These are phyloP conservation scores for Sclerotinia glacialis DNA, from an alignment of 2,329 filamentous ascomycete genomes.

Conservation along the genomic window DNA sequence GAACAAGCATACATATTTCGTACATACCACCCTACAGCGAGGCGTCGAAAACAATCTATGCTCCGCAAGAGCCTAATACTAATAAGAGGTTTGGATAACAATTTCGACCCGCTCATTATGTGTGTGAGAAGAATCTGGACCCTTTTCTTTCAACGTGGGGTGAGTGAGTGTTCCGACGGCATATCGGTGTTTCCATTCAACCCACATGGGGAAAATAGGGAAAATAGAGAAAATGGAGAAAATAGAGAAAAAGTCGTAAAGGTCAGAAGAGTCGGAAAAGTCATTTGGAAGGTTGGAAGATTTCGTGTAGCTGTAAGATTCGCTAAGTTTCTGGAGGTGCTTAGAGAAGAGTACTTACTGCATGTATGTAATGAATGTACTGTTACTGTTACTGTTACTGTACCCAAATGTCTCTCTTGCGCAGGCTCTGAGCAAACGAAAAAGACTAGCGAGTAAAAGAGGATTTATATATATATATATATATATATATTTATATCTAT, in stretches of 20 bases:
- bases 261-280: background rate
- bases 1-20: constrained; percentile 8
- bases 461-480: no score
- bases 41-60: background rate
- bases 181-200: background rate
- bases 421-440: constrained; percentile 6
- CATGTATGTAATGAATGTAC: no score
- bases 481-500: no score
- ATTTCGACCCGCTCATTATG: background rate
- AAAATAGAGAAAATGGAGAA: no score
- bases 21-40: background rate
- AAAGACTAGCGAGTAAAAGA: background rate
- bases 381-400: no score
- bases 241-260: no score
- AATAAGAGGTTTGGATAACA: background rate
- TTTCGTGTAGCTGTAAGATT: background rate
- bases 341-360: background rate
- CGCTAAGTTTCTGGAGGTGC: background rate
- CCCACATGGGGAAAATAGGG: background rate
- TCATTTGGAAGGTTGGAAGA: background rate
- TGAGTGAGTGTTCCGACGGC: background rate
- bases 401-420: constrained; percentile 12
- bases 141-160: background rate
- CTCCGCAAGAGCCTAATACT: background rate
- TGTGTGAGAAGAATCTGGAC: constrained; percentile 10